Percentiles rank a stretch among this genome's conserved stretches.
Evolutionary conservation across 2,329 filamentous ascomycete genomes (phyloP).

Genomic region (Hypoxylon sp.): DNA sequence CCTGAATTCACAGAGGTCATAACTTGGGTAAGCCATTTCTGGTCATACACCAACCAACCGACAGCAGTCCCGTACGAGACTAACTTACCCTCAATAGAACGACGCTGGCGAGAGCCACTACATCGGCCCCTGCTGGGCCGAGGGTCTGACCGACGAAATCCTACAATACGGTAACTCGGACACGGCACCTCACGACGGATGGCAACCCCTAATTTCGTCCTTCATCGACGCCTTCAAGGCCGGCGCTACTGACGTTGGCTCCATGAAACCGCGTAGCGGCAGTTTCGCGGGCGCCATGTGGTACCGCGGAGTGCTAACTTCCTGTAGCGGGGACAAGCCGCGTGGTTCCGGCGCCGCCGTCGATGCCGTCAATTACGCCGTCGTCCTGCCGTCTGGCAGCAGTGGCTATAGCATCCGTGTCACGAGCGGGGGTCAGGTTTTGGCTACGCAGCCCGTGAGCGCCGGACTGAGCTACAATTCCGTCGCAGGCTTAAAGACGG

Average conservation of each 20-base stretch:
- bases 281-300: slow-evolving; percentile 54
- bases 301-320: slow-evolving; percentile 50
- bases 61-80: neutral
- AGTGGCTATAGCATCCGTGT: slow-evolving; percentile 44
- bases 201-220: slow-evolving; percentile 55
- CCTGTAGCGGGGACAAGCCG: slow-evolving; percentile 44
- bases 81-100: slow-evolving; percentile 46
- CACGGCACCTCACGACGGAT: slow-evolving; percentile 52
- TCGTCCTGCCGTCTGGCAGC: slow-evolving; percentile 45
- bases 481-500: slow-evolving; percentile 45
- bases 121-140: slow-evolving; percentile 54
- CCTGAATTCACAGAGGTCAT: slow-evolving; percentile 56
- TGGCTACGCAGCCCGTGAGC: slow-evolving; percentile 41
- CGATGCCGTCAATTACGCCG: slow-evolving; percentile 53
- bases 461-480: slow-evolving; percentile 50
- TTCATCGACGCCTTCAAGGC: slow-evolving; percentile 56
- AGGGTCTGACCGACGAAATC: slow-evolving; percentile 50
- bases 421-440: slow-evolving; percentile 48
- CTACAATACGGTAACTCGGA: slow-evolving; percentile 53
- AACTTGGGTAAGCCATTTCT: slow-evolving; percentile 50
- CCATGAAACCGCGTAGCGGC: slow-evolving; percentile 45
- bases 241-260: slow-evolving; percentile 39
- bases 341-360: slow-evolving; percentile 46
- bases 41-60: neutral
- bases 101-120: slow-evolving; percentile 58